Conservation (phyloP, 495 filamentous ascomycete species). For the Hyaloscypha bicolor region DNA sequence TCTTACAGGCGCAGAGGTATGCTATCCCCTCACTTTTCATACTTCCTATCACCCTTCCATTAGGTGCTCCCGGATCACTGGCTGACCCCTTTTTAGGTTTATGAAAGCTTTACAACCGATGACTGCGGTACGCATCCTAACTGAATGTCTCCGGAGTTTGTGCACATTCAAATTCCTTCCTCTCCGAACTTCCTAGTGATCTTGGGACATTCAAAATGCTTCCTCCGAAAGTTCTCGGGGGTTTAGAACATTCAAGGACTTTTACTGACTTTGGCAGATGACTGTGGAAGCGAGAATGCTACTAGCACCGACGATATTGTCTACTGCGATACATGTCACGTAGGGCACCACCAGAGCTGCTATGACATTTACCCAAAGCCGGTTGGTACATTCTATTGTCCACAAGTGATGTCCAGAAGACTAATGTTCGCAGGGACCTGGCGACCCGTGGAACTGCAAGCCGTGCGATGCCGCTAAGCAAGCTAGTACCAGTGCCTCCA, state of each 20-base stretch:
- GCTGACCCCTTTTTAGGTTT: neutral
- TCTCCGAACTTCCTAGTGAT: too few relatives aligned
- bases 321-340: neutral
- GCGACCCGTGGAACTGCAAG: neutral
- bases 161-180: neutral
- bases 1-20: neutral
- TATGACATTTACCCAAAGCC: neutral
- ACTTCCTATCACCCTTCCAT: too few relatives aligned
- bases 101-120: neutral
- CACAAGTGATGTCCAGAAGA: neutral
- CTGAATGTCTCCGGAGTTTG: neutral
- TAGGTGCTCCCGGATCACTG: too few relatives aligned
- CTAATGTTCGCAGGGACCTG: neutral
- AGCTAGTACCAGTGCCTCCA: neutral
- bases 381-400: neutral
- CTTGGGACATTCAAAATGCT: neutral
- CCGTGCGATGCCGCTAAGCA: neutral
- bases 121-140: neutral
- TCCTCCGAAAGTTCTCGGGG: neutral
- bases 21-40: neutral
- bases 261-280: neutral
- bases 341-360: slow-evolving; percentile 1
- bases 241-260: neutral
- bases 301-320: neutral
- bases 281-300: neutral